phyloP scores from a whole-genome alignment of 2,329 filamentous ascomycete species.

The Neospermospora avenae region DNA sequence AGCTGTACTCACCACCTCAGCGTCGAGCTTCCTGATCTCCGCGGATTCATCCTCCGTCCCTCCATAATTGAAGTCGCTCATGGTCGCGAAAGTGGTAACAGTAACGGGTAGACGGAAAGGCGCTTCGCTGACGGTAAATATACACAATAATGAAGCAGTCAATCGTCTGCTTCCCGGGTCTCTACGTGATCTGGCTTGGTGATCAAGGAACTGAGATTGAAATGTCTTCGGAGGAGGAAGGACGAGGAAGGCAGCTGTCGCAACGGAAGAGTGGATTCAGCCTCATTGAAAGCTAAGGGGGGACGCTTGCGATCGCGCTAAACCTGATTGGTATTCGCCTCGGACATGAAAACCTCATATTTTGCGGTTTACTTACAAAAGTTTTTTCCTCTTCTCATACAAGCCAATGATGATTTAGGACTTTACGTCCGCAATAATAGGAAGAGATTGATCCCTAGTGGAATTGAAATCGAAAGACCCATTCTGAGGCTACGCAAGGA shows the following conservation, averaged over 20 bases:
- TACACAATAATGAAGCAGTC: background rate
- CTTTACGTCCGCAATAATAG: conserved; percentile 57
- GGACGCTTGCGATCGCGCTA: background rate
- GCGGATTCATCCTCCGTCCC: conserved; percentile 77
- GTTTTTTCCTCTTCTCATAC: background rate
- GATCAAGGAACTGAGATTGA: background rate
- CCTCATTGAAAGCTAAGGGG: conserved; percentile 9
- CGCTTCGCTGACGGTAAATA: background rate
- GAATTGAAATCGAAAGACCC: conserved; percentile 56
- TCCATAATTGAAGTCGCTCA: conserved; percentile 73
- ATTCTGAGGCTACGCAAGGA: conserved; percentile 55
- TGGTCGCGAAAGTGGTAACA: conserved; percentile 35
- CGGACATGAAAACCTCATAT: background rate
- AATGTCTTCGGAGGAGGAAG: background rate
- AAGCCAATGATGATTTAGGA: conserved; percentile 58
- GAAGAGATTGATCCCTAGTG: conserved; percentile 59
- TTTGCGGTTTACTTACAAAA: background rate
- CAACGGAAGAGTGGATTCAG: conserved; percentile 10
- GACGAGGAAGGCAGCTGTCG: background rate
- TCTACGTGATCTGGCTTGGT: background rate
- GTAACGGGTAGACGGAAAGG: background rate
- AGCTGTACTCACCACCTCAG: conserved; percentile 66
- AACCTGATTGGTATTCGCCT: background rate
- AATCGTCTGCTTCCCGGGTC: background rate
- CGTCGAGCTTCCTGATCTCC: conserved; percentile 75